Evolutionary conservation across 1,284 basidiomycete species (phyloP).

Genomic region (Porogramme epimiltina): DNA sequence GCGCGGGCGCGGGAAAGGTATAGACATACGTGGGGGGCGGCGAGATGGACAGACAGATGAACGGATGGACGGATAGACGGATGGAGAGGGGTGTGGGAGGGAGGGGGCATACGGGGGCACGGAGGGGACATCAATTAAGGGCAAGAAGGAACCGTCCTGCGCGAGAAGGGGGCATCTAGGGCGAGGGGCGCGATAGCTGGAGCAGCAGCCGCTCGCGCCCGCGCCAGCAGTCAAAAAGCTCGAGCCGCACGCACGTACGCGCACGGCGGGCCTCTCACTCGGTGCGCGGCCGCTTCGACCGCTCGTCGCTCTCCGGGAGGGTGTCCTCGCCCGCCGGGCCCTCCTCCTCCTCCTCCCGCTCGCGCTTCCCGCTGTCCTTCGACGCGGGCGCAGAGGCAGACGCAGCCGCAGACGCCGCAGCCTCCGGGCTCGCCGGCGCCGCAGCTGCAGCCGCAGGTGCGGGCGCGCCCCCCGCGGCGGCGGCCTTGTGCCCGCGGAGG

Average conservation of each 20-base stretch:
- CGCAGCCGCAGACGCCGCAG: neutral
- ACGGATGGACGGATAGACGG: too few relatives aligned
- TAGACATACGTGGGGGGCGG: too few relatives aligned
- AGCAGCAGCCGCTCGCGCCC: too few relatives aligned
- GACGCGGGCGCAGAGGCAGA: neutral
- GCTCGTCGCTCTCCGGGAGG: slow-evolving; percentile 19
- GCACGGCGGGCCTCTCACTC: too few relatives aligned
- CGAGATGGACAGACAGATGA: too few relatives aligned
- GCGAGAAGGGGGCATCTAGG: too few relatives aligned
- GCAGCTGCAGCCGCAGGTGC: neutral
- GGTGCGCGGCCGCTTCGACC: slow-evolving; percentile 32
- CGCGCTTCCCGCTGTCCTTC: slow-evolving; percentile 26
- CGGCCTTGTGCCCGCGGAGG: slow-evolving; percentile 36
- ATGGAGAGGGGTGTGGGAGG: too few relatives aligned
- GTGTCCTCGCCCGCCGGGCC: slow-evolving; percentile 9
- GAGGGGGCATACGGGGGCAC: too few relatives aligned
- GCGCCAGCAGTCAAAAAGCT: neutral
- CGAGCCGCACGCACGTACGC: neutral
- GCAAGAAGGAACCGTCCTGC: too few relatives aligned
- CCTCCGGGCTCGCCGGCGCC: neutral
- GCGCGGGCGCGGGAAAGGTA: too few relatives aligned
- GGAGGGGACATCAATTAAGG: too few relatives aligned
- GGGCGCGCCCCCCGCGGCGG: neutral
- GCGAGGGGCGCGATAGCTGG: too few relatives aligned
- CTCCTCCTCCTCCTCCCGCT: slow-evolving; percentile 19